Percentiles rank a stretch among this genome's conserved stretches.
Conservation (phyloP, 148 eudicot species). For the Chenopodium quinoa region DNA sequence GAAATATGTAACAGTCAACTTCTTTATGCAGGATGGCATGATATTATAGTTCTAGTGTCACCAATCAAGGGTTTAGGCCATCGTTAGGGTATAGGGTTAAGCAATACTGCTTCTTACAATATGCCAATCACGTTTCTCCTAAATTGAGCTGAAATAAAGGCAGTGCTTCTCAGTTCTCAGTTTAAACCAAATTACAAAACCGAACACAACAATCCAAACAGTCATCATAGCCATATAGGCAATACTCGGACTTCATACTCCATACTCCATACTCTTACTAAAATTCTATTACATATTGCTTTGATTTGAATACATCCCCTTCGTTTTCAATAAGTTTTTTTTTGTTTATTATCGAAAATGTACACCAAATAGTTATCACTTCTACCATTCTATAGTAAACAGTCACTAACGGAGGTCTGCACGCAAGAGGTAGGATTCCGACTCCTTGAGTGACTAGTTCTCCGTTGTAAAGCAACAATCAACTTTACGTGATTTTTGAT, state of each 20-base stretch:
- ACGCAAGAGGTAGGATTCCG: background rate
- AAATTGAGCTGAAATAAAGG: background rate
- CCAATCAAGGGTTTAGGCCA: background rate
- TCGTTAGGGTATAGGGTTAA: background rate
- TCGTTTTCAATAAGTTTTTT: no score
- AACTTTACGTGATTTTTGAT: no score
- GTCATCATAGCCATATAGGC: background rate
- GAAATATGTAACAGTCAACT: background rate
- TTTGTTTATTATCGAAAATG: background rate
- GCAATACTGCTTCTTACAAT: background rate
- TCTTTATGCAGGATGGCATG: background rate
- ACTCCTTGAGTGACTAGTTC: background rate
- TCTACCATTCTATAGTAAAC: background rate
- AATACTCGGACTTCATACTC: no score
- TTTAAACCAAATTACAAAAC: background rate
- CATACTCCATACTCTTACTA: no score
- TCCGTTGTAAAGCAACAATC: background rate
- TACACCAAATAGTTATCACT: background rate
- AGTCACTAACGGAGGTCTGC: background rate
- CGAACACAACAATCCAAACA: background rate
- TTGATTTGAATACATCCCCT: no score
- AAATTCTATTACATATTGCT: no score
- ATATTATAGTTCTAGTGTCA: background rate
- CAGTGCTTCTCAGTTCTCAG: background rate
- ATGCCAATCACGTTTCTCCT: background rate